Evolutionary conservation across 1,139 yeast species (phyloP).

Genomic region (Sporopachydermia cereana): DNA sequence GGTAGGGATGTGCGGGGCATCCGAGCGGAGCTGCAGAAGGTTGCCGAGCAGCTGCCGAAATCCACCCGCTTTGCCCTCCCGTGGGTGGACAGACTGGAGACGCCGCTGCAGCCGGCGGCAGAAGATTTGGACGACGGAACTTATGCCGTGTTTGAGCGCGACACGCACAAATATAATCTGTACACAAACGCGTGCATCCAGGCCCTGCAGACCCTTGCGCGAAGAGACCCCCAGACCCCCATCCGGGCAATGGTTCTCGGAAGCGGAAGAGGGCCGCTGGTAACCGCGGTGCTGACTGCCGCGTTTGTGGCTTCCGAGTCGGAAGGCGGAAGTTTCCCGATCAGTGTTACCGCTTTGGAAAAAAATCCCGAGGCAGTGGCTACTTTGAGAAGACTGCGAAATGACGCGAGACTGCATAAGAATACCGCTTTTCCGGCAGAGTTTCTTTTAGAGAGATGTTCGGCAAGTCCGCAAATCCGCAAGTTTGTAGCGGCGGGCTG

Average conservation of each 20-base stretch:
- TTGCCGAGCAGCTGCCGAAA: no score
- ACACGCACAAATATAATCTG: constrained; percentile 49
- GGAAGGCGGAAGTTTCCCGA: background rate
- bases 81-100: constrained; percentile 31
- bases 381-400: constrained; percentile 9
- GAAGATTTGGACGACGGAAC: constrained; percentile 45
- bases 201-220: constrained; percentile 30
- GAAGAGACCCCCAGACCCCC: constrained; percentile 11
- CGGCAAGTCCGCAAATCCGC: background rate
- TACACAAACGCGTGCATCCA: constrained; percentile 55
- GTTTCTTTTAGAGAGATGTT: background rate
- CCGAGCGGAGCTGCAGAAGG: no score
- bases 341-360: constrained; percentile 48
- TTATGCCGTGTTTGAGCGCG: constrained; percentile 62
- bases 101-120: constrained; percentile 64
- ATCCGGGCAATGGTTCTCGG: constrained; percentile 52
- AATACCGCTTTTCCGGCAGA: no score
- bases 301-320: no score
- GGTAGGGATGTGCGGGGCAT: no score
- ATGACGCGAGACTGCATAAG: background rate
- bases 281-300: constrained; percentile 29
- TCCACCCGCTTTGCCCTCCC: constrained; percentile 21
- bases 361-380: constrained; percentile 55
- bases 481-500: background rate
- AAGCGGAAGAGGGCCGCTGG: constrained; percentile 79